Evolutionary conservation across 306 rosid species (phyloP).

Genomic region (Ormosia semicastrata): DNA sequence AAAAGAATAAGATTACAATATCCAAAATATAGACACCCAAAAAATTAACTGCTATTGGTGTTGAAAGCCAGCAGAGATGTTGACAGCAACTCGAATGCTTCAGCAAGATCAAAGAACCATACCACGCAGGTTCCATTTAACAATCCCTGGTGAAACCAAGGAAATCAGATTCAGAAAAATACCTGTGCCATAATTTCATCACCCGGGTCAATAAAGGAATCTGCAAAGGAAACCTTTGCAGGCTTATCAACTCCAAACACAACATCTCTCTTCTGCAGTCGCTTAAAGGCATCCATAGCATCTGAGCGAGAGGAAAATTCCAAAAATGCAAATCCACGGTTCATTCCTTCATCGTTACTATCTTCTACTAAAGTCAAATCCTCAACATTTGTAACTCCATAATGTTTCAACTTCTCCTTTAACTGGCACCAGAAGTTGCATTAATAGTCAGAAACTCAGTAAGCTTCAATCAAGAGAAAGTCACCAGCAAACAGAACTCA

Average conservation of each 20-base stretch:
- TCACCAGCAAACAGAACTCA: slow-evolving; percentile 21
- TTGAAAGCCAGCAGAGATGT: not conserved
- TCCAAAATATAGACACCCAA: not conserved
- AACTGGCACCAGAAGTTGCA: slow-evolving; percentile 61
- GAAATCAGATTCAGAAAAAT: slow-evolving; percentile 37
- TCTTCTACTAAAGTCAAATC: slow-evolving; percentile 91
- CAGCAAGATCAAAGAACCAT: slow-evolving; percentile 1
- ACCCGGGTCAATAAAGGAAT: slow-evolving; percentile 95
- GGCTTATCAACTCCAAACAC: slow-evolving; percentile 97
- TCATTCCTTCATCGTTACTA: slow-evolving; percentile 83
- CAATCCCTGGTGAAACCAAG: not conserved
- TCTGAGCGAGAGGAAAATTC: slow-evolving; percentile 94
- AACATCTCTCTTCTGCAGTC: slow-evolving; percentile 90
- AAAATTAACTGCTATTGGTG: not conserved
- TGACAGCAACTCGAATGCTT: slow-evolving; percentile 5
- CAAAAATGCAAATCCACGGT: slow-evolving; percentile 94
- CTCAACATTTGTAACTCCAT: slow-evolving; percentile 92
- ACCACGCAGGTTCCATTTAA: not conserved
- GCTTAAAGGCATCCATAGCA: slow-evolving; percentile 97
- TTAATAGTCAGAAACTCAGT: slow-evolving; percentile 34
- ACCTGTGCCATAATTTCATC: slow-evolving; percentile 99
- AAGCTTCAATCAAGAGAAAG: slow-evolving; percentile 24
- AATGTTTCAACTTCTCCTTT: slow-evolving; percentile 88
- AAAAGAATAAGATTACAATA: not conserved
- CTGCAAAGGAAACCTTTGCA: slow-evolving; percentile 98